phyloP scores from a whole-genome alignment of 1,139 yeast genomes.

The Blastobotrys malaysiensis region DNA sequence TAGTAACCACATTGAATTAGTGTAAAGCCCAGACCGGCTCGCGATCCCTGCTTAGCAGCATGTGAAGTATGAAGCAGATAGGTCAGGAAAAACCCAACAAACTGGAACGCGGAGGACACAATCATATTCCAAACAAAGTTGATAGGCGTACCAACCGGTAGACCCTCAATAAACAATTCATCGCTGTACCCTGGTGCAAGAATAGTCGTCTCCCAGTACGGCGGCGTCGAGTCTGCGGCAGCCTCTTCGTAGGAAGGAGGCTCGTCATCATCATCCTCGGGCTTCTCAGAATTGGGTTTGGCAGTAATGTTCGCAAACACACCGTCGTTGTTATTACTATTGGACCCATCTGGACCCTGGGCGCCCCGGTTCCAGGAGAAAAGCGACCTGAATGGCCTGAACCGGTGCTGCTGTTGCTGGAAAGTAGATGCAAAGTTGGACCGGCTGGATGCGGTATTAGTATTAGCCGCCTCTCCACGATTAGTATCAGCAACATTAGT shows the following conservation, averaged over 20 bases:
- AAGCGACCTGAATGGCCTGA: constrained; percentile 6
- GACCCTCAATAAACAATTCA: constrained; percentile 89
- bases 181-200: constrained; percentile 76
- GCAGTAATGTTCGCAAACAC: constrained; percentile 90
- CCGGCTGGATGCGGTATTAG: not conserved
- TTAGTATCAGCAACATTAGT: not conserved
- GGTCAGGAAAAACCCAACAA: constrained; percentile 86
- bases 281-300: constrained; percentile 45
- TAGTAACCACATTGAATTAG: constrained; percentile 71
- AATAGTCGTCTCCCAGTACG: constrained; percentile 92
- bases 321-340: constrained; percentile 59
- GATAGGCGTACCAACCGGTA: constrained; percentile 91
- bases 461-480: not conserved
- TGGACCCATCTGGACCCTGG: constrained; percentile 8
- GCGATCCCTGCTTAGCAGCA: constrained; percentile 93
- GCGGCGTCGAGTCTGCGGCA: constrained; percentile 91
- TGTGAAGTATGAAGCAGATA: constrained; percentile 92
- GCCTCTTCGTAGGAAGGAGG: constrained; percentile 98
- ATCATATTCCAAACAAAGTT: constrained; percentile 86
- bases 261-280: constrained; percentile 41
- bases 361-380: constrained; percentile 9
- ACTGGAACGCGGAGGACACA: constrained; percentile 86
- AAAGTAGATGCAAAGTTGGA: not conserved
- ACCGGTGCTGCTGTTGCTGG: constrained; percentile 1
- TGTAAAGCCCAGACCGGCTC: constrained; percentile 88